These are phyloP conservation scores for Phytophthora pinifolia DNA, from an alignment of 352 stramenopile genomes.

Conservation along the genomic window DNA sequence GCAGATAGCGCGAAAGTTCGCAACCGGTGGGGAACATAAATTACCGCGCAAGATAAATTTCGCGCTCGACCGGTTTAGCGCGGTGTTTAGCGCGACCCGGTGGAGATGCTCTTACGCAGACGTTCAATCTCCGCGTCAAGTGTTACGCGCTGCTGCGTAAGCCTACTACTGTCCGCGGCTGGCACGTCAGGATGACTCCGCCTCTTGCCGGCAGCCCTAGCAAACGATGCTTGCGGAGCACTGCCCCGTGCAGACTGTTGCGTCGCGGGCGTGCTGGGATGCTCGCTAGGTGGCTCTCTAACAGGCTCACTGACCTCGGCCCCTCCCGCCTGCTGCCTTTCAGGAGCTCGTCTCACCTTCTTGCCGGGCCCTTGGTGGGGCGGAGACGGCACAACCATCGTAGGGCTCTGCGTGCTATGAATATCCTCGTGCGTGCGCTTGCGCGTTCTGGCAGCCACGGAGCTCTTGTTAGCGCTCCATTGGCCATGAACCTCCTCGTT, in stretches of 20 bases:
- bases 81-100: too few species aligned
- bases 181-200: constrained; percentile 2
- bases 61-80: too few species aligned
- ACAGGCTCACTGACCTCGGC: constrained; percentile 9
- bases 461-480: constrained; percentile 26
- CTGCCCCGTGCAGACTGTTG: neutral
- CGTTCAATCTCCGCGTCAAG: constrained; percentile 3
- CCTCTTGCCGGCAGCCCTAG: too few species aligned
- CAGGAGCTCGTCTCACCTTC: constrained; percentile 9
- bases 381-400: constrained; percentile 11
- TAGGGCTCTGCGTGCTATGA: constrained; percentile 31
- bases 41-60: too few species aligned
- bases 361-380: constrained; percentile 21
- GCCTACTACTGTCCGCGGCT: constrained; percentile 11
- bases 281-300: constrained; percentile 3
- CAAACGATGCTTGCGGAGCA: too few species aligned
- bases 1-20: too few species aligned
- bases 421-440: constrained; percentile 33
- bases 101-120: too few species aligned
- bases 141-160: neutral
- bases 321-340: constrained; percentile 13
- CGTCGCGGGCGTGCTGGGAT: neutral
- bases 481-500: constrained; percentile 24
- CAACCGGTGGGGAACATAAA: too few species aligned
- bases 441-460: constrained; percentile 18